These are phyloP conservation scores for Starmerella etchellsii DNA, from an alignment of 805 yeast genomes.

Conservation along the genomic window DNA sequence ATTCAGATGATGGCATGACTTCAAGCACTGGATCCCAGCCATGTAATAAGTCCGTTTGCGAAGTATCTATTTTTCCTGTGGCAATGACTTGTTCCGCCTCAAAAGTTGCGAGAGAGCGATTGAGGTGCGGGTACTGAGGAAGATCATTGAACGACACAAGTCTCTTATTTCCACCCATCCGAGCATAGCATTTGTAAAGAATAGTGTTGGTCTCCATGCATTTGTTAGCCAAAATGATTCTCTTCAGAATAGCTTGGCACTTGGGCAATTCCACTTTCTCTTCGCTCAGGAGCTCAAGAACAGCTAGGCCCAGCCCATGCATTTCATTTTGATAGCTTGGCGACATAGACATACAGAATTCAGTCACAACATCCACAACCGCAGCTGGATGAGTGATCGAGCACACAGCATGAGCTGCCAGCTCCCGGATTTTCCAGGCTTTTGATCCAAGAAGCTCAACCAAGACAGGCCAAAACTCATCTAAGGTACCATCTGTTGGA, in stretches of 20 bases:
- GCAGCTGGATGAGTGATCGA: constrained; percentile 29
- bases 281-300: neutral
- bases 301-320: constrained; percentile 40
- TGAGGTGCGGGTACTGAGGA: constrained; percentile 5
- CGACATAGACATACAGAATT: constrained; percentile 19
- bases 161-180: constrained; percentile 4
- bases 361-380: constrained; percentile 24
- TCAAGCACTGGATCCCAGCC: constrained; percentile 11
- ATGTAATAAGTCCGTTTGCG: neutral
- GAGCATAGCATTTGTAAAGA: constrained; percentile 4
- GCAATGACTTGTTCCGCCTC: constrained; percentile 11
- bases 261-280: neutral
- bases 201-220: constrained; percentile 16
- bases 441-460: constrained; percentile 37
- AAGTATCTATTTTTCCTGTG: neutral
- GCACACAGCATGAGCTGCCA: constrained; percentile 63
- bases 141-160: constrained; percentile 4
- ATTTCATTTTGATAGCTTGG: constrained; percentile 31
- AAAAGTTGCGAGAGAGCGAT: constrained; percentile 15
- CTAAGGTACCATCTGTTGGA: constrained; percentile 37
- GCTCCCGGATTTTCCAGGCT: constrained; percentile 77
- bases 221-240: neutral
- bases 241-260: neutral
- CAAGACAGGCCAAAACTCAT: constrained; percentile 40
- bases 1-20: constrained; percentile 2